Conservation (phyloP, 176 grass and related monocot species). For the Avena insularis region DNA sequence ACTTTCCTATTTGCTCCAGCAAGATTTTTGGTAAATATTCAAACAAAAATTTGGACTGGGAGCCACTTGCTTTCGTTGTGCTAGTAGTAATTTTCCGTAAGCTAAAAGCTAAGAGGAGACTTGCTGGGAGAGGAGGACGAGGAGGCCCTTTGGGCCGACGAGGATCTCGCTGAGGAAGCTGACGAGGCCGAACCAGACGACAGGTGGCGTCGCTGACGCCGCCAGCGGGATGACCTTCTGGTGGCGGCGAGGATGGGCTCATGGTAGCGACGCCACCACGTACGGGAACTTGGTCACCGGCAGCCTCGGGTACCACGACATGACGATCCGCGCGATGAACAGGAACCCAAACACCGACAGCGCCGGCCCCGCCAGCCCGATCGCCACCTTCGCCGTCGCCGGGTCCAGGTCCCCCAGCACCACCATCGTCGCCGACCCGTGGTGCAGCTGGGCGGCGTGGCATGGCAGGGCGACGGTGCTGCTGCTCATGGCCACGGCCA, state of each 20-base stretch:
- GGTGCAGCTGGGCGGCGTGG: neutral
- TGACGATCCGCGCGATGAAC: conserved; percentile 83
- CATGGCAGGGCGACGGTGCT: neutral
- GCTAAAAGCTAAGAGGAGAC: conserved; percentile 11
- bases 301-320: conserved; percentile 97
- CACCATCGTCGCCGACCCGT: neutral
- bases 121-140: conserved; percentile 85
- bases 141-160: conserved; percentile 77
- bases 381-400: conserved; percentile 58
- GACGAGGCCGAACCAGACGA: conserved; percentile 96
- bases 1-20: no score
- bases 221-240: conserved; percentile 81
- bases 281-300: conserved; percentile 78
- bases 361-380: conserved; percentile 65
- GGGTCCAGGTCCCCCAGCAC: conserved; percentile 69
- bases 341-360: conserved; percentile 82
- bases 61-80: no score
- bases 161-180: conserved; percentile 96
- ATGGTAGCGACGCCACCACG: conserved; percentile 87
- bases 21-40: no score
- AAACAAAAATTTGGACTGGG: no score
- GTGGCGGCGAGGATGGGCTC: conserved; percentile 77
- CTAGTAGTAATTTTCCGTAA: no score
- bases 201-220: conserved; percentile 94
- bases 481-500: neutral